Evolutionary conservation across 768 basidiomycete species (phyloP).

Genomic region (Auricularia cornea): DNA sequence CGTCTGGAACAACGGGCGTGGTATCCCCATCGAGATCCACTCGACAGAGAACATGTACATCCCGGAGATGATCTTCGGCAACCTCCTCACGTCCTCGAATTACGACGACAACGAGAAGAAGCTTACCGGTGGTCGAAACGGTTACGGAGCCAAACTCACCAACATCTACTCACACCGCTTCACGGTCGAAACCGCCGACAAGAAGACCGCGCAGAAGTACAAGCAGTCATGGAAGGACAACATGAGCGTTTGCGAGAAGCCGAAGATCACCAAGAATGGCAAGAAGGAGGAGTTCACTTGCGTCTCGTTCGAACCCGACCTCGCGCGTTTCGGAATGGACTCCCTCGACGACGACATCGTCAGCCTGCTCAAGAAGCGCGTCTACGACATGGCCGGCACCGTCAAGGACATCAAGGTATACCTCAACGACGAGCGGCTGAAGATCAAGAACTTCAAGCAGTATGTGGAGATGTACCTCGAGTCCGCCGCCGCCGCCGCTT

Average conservation of each 20-base stretch:
- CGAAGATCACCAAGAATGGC: conserved; percentile 88
- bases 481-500: conserved; percentile 62
- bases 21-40: conserved; percentile 97
- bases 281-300: conserved; percentile 87
- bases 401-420: conserved; percentile 88
- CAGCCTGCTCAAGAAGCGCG: conserved; percentile 82
- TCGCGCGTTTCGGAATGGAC: conserved; percentile 87
- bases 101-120: conserved; percentile 99
- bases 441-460: conserved; percentile 92
- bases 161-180: conserved; percentile 98
- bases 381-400: conserved; percentile 96
- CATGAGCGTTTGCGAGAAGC: conserved; percentile 79
- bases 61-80: conserved; percentile 94
- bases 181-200: conserved; percentile 91
- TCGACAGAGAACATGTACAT: conserved; percentile 89
- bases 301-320: conserved; percentile 89
- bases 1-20: conserved; percentile 90
- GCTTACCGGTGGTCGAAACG: conserved; percentile 95
- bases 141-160: conserved; percentile 95
- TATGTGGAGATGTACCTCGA: conserved; percentile 92
- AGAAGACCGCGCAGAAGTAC: conserved; percentile 78
- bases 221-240: conserved; percentile 92
- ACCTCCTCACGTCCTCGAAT: conserved; percentile 89
- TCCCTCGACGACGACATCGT: conserved; percentile 86
- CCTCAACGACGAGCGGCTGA: conserved; percentile 84